phyloP scores from a whole-genome alignment of 2,329 filamentous ascomycete species.

The Aspergillus sp. region DNA sequence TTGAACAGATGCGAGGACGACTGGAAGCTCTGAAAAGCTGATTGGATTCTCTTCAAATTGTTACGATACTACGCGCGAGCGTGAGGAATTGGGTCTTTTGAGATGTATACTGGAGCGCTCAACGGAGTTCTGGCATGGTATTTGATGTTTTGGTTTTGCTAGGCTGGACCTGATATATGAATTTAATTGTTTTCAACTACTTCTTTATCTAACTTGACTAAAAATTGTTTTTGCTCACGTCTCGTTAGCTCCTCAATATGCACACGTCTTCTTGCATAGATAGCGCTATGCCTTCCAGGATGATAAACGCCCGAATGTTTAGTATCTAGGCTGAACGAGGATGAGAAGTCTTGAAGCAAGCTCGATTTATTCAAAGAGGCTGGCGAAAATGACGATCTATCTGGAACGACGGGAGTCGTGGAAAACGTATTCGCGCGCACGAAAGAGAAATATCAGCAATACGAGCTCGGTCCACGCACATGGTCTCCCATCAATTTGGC shows the following conservation, averaged over 20 bases:
- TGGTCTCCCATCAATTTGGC: no score
- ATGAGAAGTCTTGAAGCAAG: no score
- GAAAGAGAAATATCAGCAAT: no score
- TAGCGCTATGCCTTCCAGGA: neutral
- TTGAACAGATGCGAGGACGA: conserved; percentile 89
- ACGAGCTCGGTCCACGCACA: no score
- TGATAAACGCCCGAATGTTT: neutral
- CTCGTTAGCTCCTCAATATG: no score
- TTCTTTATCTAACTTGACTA: neutral
- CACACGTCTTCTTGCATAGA: no score
- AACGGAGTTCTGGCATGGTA: neutral
- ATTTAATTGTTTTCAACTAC: neutral
- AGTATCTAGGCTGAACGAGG: no score
- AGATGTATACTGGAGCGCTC: neutral
- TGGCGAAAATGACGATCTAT: no score
- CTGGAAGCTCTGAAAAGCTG: conserved; percentile 86
- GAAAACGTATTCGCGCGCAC: no score
- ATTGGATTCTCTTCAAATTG: conserved; percentile 15
- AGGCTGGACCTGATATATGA: neutral
- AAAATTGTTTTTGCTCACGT: no score
- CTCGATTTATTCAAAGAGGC: no score
- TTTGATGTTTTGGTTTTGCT: conserved; percentile 1
- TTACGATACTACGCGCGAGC: conserved; percentile 4
- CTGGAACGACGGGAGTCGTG: no score
- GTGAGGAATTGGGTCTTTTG: neutral